These are phyloP conservation scores for Brettanomyces sp. DNA, from an alignment of 805 yeast genomes.

Conservation along the genomic window DNA sequence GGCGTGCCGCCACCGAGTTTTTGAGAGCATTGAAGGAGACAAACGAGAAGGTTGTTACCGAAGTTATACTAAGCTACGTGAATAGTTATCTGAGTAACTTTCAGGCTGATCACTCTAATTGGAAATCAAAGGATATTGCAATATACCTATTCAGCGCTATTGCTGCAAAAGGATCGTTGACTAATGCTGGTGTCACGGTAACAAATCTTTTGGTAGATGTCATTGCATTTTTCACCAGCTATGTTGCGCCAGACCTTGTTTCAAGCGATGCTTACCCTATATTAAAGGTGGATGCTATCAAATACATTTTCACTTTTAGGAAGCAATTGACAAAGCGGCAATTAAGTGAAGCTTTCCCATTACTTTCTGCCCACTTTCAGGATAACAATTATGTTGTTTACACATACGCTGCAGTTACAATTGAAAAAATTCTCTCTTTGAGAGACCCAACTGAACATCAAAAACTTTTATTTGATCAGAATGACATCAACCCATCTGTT, in stretches of 20 bases:
- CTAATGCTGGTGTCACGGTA: constrained; percentile 78
- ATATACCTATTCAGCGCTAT: constrained; percentile 77
- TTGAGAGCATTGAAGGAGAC: constrained; percentile 76
- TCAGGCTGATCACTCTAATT: constrained; percentile 36
- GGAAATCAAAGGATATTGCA: constrained; percentile 86
- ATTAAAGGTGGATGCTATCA: constrained; percentile 84
- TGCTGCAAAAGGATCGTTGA: constrained; percentile 86
- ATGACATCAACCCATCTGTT: constrained; percentile 56
- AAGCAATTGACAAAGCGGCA: constrained; percentile 88
- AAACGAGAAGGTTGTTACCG: constrained; percentile 66
- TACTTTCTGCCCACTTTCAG: constrained; percentile 60
- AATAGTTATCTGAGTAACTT: constrained; percentile 52
- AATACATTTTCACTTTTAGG: constrained; percentile 80
- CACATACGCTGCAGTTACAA: constrained; percentile 88
- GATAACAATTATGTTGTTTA: constrained; percentile 71
- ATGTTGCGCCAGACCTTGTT: constrained; percentile 79
- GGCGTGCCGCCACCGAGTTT: constrained; percentile 90
- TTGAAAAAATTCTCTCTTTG: constrained; percentile 78
- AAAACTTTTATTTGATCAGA: constrained; percentile 56
- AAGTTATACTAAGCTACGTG: constrained; percentile 65
- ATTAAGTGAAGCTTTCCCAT: constrained; percentile 67
- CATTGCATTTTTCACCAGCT: constrained; percentile 70
- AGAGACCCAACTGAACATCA: constrained; percentile 49
- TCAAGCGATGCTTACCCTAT: constrained; percentile 56
- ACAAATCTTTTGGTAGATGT: constrained; percentile 82